Evolutionary conservation across 2,329 filamentous ascomycete species (phyloP).

Genomic region (Clonostachys rosea): DNA sequence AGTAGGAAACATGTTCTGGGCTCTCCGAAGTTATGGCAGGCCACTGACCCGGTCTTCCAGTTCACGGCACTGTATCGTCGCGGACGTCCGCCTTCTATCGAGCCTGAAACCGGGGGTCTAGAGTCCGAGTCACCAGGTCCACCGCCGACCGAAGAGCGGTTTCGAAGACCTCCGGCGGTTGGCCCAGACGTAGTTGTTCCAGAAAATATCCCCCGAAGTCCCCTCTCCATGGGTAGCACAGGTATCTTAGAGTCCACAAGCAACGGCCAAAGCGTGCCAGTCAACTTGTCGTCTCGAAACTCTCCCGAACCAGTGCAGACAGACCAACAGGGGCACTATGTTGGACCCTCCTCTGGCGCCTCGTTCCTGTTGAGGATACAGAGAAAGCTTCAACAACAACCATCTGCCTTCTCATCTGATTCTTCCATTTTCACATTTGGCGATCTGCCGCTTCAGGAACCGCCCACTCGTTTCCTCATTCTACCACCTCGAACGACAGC

Average conservation of each 20-base stretch:
- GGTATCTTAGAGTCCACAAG: constrained; percentile 24
- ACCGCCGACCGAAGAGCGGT: neutral
- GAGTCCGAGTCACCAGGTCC: neutral
- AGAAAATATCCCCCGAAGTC: neutral
- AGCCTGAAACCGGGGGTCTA: neutral
- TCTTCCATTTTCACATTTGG: constrained; percentile 42
- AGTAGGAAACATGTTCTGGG: too few relatives aligned
- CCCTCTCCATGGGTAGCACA: neutral
- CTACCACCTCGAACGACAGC: constrained; percentile 27
- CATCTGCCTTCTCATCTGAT: constrained; percentile 27
- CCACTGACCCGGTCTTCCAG: neutral
- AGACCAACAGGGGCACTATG: constrained; percentile 12
- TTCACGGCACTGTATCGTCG: constrained; percentile 1
- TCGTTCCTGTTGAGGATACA: constrained; percentile 10
- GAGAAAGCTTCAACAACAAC: constrained; percentile 18
- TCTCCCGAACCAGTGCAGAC: constrained; percentile 10
- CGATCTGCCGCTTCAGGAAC: constrained; percentile 37
- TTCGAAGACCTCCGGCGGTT: neutral
- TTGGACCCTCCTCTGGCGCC: constrained; percentile 10
- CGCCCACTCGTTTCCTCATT: constrained; percentile 23
- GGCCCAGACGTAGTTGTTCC: neutral
- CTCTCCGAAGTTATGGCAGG: too few relatives aligned
- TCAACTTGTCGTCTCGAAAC: constrained; percentile 8
- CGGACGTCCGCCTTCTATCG: neutral
- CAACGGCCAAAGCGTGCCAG: neutral